Percentiles rank a stretch among this genome's conserved stretches.
Conservation (phyloP, 345 rosid genomes). For the Murraya koenigii region DNA sequence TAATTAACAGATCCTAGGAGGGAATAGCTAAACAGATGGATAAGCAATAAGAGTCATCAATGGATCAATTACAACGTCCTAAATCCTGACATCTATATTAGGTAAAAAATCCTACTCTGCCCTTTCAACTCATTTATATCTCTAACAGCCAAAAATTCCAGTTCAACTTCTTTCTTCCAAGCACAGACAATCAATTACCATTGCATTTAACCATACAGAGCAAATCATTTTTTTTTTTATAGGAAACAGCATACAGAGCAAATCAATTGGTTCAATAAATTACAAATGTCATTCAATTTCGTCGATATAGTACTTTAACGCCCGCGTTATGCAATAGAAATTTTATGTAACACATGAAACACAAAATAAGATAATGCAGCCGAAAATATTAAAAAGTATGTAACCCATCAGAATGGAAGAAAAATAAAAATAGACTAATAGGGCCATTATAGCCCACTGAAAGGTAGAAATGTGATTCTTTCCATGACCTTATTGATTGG, state of each 20-base stretch:
- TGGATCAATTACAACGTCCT: neutral
- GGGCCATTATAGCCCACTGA: too few relatives aligned
- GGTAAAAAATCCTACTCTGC: neutral
- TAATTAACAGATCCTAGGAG: neutral
- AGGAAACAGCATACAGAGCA: neutral
- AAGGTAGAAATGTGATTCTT: too few relatives aligned
- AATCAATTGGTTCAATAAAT: neutral
- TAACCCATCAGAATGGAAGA: neutral
- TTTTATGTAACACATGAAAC: neutral
- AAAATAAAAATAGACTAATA: neutral
- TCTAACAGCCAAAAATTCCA: neutral
- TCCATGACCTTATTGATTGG: too few relatives aligned
- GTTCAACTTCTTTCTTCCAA: constrained; percentile 3
- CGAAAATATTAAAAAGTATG: neutral
- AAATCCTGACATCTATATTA: neutral
- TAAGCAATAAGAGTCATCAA: neutral
- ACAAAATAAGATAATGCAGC: neutral
- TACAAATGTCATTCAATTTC: neutral
- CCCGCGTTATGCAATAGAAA: neutral
- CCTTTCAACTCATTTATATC: neutral
- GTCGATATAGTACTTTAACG: neutral
- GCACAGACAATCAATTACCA: neutral
- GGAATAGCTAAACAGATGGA: neutral
- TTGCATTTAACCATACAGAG: neutral
- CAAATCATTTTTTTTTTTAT: neutral